phyloP scores from a whole-genome alignment of 345 rosid genomes.

The Trapa incisa region DNA sequence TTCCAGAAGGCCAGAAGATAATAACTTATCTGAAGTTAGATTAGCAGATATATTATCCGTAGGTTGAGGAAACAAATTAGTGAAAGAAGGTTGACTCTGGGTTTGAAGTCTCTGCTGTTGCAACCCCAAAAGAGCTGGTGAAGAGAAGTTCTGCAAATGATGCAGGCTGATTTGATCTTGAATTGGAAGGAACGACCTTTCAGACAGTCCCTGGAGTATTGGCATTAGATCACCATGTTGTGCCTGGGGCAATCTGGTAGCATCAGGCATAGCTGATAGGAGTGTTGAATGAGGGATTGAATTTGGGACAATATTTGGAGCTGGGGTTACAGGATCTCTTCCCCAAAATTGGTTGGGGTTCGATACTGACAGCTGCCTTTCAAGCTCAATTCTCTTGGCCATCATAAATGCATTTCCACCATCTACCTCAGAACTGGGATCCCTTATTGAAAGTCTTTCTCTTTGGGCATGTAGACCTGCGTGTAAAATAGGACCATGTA shows the following conservation, averaged over 20 bases:
- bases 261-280: constrained; percentile 24
- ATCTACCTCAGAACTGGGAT: constrained; percentile 40
- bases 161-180: constrained; percentile 49
- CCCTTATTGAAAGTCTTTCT: constrained; percentile 36
- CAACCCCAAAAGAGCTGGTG: constrained; percentile 49
- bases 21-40: constrained; percentile 41
- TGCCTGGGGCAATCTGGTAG: constrained; percentile 34
- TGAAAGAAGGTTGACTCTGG: constrained; percentile 32
- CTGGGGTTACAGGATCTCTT: constrained; percentile 50
- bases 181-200: constrained; percentile 43
- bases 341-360: constrained; percentile 54
- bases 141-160: constrained; percentile 39
- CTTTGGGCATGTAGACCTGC: constrained; percentile 57
- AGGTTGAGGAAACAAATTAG: constrained; percentile 57
- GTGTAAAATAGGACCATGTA: constrained; percentile 9
- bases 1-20: constrained; percentile 47
- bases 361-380: constrained; percentile 52
- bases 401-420: constrained; percentile 50
- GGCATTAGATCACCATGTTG: constrained; percentile 67
- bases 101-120: constrained; percentile 58
- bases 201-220: constrained; percentile 55
- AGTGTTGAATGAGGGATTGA: constrained; percentile 23
- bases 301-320: constrained; percentile 48
- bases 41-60: constrained; percentile 40
- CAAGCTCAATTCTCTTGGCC: constrained; percentile 68